Evolutionary conservation across 169 alveolate genomes (phyloP).

Genomic region (Cyclospora cayetanensis): DNA sequence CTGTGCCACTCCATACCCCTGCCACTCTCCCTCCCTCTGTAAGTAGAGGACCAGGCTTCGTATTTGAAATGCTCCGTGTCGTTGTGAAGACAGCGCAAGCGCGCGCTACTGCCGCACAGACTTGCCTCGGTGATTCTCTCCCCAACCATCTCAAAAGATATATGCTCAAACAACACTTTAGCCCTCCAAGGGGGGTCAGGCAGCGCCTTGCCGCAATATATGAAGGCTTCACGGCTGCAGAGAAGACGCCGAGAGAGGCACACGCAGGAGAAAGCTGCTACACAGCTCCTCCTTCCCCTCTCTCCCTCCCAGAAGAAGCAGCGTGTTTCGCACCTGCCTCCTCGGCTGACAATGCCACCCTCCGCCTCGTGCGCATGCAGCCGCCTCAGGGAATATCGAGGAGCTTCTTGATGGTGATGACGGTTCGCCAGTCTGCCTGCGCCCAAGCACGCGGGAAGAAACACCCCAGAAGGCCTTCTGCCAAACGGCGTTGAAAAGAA

Average conservation of each 20-base stretch:
- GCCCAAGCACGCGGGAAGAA: background rate
- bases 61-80: too few species aligned
- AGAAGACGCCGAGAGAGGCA: background rate
- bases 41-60: too few species aligned
- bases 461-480: background rate
- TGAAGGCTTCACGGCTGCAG: background rate
- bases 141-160: too few species aligned
- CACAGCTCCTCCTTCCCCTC: background rate
- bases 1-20: too few species aligned
- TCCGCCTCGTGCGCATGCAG: background rate
- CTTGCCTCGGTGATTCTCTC: too few species aligned
- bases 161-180: too few species aligned
- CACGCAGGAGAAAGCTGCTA: background rate
- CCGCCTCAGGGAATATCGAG: slow-evolving; percentile 29
- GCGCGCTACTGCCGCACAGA: too few species aligned
- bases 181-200: too few species aligned
- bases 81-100: too few species aligned
- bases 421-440: slow-evolving; percentile 78
- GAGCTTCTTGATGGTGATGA: slow-evolving; percentile 75
- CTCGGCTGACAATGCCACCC: background rate
- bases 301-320: background rate
- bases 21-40: too few species aligned
- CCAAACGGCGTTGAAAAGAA: background rate
- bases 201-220: background rate
- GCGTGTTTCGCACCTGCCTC: background rate